Base-by-base conservation (phyloP, 352 stramenopile genomes). In the Phytopythium oedochilum region DNA sequence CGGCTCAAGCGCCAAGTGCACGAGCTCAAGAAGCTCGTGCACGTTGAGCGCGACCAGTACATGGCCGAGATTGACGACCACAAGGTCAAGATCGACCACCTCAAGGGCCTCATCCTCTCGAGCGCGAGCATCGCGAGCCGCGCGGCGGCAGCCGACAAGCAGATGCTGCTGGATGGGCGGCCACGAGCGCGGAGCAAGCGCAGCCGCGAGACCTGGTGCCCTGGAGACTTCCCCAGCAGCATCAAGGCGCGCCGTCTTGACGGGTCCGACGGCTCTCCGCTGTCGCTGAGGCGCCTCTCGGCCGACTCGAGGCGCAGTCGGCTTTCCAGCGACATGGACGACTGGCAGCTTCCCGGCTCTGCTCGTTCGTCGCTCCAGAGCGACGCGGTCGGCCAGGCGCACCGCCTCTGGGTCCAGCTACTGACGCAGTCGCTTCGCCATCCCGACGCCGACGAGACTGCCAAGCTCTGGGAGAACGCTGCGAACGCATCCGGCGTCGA, bases 51-150 rank as follows among this genome's bases (percentile, higher is more conserved):
- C 25, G 70, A 73, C 43, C 70, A 75, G 17, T 60, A 90, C 8
- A 86, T 85, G 61, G 83, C 79, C 14, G 83, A 92, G 61, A 92
- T 90, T 40, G 75, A 83, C 26, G 75, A 74, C 40, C 78, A 88
- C 46, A 78, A 87, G 53, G 63, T 60, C 2, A 71, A 90, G 56
- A 83, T 90, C 48, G 64, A 55, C n/a, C 63, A 73, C 9, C 65
- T 92, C 17, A 71, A 71, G 48, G 64, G 76, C 0, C 62, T 92
- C 5, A 83, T 90, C 9, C 68, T 90, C 17, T 87, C 75, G 7
- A 77, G 79, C 34, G 62, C 68, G 18, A 76, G 68, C 3, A 52
- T 74, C 4, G 59, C 25, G 61, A 78, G 31, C 40, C 17, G 23
- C 12, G 22, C 20, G 22, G 40, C 40, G 20, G 40, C n/a, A n/a